These are phyloP conservation scores for Massariosphaeria phaeospora DNA, from an alignment of 495 filamentous ascomycete species.

Conservation along the genomic window DNA sequence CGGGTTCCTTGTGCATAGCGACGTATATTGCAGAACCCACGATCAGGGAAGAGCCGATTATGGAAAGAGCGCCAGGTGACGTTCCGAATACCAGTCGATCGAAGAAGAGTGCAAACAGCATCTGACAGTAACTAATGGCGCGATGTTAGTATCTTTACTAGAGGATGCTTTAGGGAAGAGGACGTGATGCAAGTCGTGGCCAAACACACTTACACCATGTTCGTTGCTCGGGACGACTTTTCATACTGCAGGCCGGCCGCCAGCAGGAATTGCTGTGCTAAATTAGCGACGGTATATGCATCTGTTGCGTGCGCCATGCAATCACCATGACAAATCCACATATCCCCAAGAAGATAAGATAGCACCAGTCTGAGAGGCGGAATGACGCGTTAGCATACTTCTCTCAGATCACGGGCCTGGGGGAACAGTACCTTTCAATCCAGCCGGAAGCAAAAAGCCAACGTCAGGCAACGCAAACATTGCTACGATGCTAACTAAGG, in stretches of 20 bases:
- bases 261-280: constrained; percentile 65
- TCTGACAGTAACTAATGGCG: constrained; percentile 91
- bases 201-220: constrained; percentile 69
- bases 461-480: constrained; percentile 53
- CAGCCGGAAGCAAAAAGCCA: constrained; percentile 58
- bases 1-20: constrained; percentile 51
- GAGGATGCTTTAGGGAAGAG: too few species aligned
- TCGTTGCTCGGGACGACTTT: constrained; percentile 62
- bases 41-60: constrained; percentile 73
- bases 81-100: constrained; percentile 75
- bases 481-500: constrained; percentile 57
- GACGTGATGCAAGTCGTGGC: neutral
- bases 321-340: constrained; percentile 70
- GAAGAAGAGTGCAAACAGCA: constrained; percentile 83
- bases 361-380: too few species aligned
- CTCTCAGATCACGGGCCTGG: too few species aligned
- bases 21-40: constrained; percentile 77
- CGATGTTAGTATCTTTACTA: too few species aligned
- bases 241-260: constrained; percentile 71
- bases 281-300: neutral
- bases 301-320: neutral
- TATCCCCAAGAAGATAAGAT: constrained; percentile 63
- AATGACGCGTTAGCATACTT: too few species aligned
- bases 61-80: constrained; percentile 59
- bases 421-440: too few species aligned